phyloP scores from a whole-genome alignment of 768 basidiomycete genomes.

The Rubroboletus pulcherrimus region DNA sequence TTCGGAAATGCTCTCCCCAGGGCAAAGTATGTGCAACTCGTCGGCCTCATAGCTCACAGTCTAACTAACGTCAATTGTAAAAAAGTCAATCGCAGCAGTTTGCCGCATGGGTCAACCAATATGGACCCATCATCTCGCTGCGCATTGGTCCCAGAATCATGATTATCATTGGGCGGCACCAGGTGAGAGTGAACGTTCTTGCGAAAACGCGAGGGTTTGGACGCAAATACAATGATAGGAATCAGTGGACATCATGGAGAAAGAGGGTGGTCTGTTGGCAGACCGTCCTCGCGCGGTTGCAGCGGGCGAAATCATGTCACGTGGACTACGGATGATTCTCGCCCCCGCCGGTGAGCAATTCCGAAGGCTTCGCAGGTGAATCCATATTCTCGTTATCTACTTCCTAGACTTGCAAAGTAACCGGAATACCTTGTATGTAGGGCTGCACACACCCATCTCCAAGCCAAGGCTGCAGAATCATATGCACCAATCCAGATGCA shows the following conservation, averaged over 20 bases:
- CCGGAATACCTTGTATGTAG: conserved; percentile 24
- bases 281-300: conserved; percentile 56
- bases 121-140: conserved; percentile 58
- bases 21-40: conserved; percentile 18
- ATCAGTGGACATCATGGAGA: conserved; percentile 65
- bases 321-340: conserved; percentile 55
- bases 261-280: conserved; percentile 53
- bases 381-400: not conserved
- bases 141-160: conserved; percentile 41
- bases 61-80: not conserved
- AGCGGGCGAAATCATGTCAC: conserved; percentile 55
- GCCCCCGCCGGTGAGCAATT: conserved; percentile 56
- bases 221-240: conserved; percentile 33
- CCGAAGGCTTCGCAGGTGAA: conserved; percentile 56
- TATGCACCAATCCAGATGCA: conserved; percentile 49
- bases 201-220: not conserved
- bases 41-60: not conserved
- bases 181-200: conserved; percentile 23
- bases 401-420: not conserved
- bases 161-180: conserved; percentile 35
- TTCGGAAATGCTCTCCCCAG: conserved; percentile 30
- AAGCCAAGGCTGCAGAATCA: conserved; percentile 46
- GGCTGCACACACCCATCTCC: conserved; percentile 56
- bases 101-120: conserved; percentile 56
- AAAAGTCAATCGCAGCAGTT: conserved; percentile 38